Evolutionary conservation across 2,329 filamentous ascomycete genomes (phyloP), one percentile per base, ranked within the genome.

Genomic region (Fusarium albosuccineum): DNA sequence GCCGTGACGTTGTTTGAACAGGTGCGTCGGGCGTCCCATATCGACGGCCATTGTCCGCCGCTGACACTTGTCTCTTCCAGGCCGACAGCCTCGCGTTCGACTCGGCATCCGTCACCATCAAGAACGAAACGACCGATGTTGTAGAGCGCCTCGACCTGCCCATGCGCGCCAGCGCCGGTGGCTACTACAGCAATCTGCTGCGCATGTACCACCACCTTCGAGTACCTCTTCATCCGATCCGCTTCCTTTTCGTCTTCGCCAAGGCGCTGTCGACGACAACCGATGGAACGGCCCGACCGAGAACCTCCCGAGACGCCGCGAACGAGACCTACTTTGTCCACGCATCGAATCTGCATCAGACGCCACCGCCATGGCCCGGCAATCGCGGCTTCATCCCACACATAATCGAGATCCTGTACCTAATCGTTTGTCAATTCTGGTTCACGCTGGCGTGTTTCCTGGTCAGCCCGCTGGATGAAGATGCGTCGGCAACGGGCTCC

Each of bases 161-260:
- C 5, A 79, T 79, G 75, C 78, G 80, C 27, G 77, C 77, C 5
- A 74, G 72, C 55, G 76, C 77, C 1, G 75, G 72, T 8, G 78
- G 80, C 17, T 89, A 86, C 73, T 89, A 89, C 70, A 72, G 75
- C 46, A 86, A 88, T 62, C 75, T 89, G 49, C 82, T 80, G 64
- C 78, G 79, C 27, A 85, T 90, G 82, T 89, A 89, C 73, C 78
- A 84, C 27, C 78, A 87, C 65, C 75, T 90, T 4, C 81, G 78
- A 3, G 78, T 89, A 11, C 75, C 76, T 6, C 85, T 86, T 60
- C 80, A 82, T 40, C 76, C 80, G 11, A 80, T 86, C 55, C 80
- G 78, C 14, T 88, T 88, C 66, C 74, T 87, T 3, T 89, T 85
- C 71, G 80, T 80, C 39, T 85, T 88, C 59, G 80, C 83, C 10